These are phyloP conservation scores for Ploettnerulaceae sp. DNA, from an alignment of 2,329 filamentous ascomycete genomes.

Conservation along the genomic window DNA sequence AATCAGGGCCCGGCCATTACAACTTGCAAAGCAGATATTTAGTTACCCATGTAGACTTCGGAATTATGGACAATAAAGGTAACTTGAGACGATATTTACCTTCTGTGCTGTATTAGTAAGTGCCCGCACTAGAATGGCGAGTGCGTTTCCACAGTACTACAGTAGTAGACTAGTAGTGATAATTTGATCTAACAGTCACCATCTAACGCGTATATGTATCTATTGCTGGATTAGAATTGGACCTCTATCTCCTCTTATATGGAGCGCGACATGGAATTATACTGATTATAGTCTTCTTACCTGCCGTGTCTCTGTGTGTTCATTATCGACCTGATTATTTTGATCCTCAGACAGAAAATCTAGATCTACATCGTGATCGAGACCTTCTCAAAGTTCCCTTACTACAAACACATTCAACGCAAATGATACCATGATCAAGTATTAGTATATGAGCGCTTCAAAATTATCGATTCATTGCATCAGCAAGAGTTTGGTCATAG, in stretches of 20 bases:
- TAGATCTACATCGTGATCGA: slow-evolving; percentile 51
- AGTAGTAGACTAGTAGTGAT: too few relatives aligned
- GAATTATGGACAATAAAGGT: slow-evolving; percentile 34
- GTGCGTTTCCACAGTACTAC: slow-evolving; percentile 54
- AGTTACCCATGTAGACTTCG: background rate
- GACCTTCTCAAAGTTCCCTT: slow-evolving; percentile 55
- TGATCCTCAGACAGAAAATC: slow-evolving; percentile 49
- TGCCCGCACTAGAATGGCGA: slow-evolving; percentile 53
- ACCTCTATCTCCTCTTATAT: slow-evolving; percentile 44
- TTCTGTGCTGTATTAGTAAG: too few relatives aligned
- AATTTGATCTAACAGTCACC: slow-evolving; percentile 55
- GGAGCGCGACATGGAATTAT: slow-evolving; percentile 43
- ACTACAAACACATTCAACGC: slow-evolving; percentile 62
- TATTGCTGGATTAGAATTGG: slow-evolving; percentile 68
- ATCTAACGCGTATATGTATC: slow-evolving; percentile 48
- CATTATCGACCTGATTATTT: slow-evolving; percentile 46
- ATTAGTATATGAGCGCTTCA: slow-evolving; percentile 46
- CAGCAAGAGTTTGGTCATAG: slow-evolving; percentile 45
- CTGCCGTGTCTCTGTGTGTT: slow-evolving; percentile 48
- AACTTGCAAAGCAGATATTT: too few relatives aligned
- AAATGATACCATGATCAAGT: slow-evolving; percentile 49
- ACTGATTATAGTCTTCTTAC: slow-evolving; percentile 46
- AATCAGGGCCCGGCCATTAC: too few relatives aligned
- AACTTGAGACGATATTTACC: slow-evolving; percentile 41
- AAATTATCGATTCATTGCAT: slow-evolving; percentile 65